Percentiles rank a stretch among this genome's conserved stretches.
phyloP scores from a whole-genome alignment of 2,329 filamentous ascomycete species.

The Lasiodiplodia theobromae region DNA sequence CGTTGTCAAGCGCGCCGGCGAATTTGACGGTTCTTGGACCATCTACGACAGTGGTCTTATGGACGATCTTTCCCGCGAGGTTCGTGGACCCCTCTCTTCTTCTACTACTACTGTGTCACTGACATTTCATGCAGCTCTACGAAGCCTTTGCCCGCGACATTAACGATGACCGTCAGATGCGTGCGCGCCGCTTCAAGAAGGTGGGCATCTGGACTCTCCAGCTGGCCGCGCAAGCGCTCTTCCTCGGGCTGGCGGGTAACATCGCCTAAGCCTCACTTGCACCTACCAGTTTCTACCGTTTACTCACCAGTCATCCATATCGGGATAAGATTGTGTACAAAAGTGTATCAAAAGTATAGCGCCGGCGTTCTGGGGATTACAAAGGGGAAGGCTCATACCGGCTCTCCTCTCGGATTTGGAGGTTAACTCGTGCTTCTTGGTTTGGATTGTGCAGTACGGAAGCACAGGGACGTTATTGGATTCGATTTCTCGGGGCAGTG shows the following conservation, averaged over 20 bases:
- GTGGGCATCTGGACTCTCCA: conserved; percentile 96
- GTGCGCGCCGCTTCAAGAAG: conserved; percentile 88
- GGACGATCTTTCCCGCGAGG: conserved; percentile 89
- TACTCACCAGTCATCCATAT: neutral
- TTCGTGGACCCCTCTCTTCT: conserved; percentile 42
- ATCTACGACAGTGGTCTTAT: conserved; percentile 92
- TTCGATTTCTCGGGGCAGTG: neutral
- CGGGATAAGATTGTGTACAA: conserved; percentile 21
- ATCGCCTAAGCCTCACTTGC: conserved; percentile 53
- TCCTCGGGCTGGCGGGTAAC: conserved; percentile 93
- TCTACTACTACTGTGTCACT: conserved; percentile 17
- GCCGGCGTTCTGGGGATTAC: conserved; percentile 17
- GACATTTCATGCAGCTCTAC: conserved; percentile 67
- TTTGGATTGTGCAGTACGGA: neutral
- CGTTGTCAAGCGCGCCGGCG: conserved; percentile 84
- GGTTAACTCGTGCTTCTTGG: neutral
- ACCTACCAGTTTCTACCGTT: neutral
- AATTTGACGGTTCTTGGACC: conserved; percentile 97
- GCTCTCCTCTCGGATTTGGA: neutral
- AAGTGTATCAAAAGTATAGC: conserved; percentile 27
- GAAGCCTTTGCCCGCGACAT: conserved; percentile 92
- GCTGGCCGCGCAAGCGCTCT: conserved; percentile 88
- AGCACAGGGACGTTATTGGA: neutral
- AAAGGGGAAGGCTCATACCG: conserved; percentile 1
- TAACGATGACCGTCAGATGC: conserved; percentile 85